Evolutionary conservation across 2,329 filamentous ascomycete species (phyloP), one percentile per base, ranked within the genome.

Genomic region (Clarireedia homoeocarpa): DNA sequence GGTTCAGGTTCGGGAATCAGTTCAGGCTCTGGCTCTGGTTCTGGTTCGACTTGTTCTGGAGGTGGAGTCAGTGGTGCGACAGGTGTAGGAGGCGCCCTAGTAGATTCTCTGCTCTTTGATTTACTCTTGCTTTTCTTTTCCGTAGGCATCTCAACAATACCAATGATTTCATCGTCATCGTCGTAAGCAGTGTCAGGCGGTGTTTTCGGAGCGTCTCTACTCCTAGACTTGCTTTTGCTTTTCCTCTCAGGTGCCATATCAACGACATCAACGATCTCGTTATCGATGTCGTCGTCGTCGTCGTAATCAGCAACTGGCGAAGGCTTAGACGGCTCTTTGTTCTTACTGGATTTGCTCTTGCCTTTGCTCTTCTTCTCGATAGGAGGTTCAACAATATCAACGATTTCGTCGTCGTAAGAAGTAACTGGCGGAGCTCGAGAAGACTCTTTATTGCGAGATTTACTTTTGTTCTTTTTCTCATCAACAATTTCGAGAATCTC

Each of bases 101-200:
- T 59, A 49, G 54, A 46, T 56, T 61, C 58, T 38, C 56, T 59
- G n/a, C 72, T 74, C 39, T 69, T 63, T 53, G 70, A 70, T 56
- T 65, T 75, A 52, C 70, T 69, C 58, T 69, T 72, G 55, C 69
- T 71, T 50, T 75, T 73, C 63, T 71, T 72, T 67, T 75, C 64
- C 56, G 66, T 68, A 14, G 76, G 71, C 69, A 78, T 73, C 56
- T 81, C 79, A 61, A 81, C 63, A 50, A 81, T 70, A 54, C 78
- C 77, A 44, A 80, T 60, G 23, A 71, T 59, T 42, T 71, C 68
- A 38, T 72, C 67, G 39, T 77, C 74, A 24, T 30, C 27, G 27
- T 40, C 38, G 17, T 40, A 40, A 40, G 38, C 6, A 4, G 38
- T 40, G 15, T 40, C 38, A n/a, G 38, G 38, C 17, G 45, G 45